phyloP scores from a whole-genome alignment of 148 eudicot species.

The Rhododendron ferrugineum region DNA sequence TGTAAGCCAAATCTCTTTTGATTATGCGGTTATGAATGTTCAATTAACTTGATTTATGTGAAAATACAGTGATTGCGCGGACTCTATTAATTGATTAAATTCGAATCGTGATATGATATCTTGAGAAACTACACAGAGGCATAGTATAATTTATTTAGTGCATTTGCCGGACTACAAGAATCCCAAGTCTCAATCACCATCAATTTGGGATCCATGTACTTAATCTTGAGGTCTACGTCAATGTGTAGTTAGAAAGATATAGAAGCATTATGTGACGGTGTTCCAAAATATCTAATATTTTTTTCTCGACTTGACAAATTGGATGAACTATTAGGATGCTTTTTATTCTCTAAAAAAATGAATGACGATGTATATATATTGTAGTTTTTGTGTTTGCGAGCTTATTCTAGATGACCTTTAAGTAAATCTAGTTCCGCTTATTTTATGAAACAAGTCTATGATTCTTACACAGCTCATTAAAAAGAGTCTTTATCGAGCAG shows the following conservation, averaged over 20 bases:
- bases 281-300: background rate
- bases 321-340: background rate
- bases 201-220: background rate
- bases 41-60: no score
- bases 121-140: background rate
- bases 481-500: background rate
- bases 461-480: no score
- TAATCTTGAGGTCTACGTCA: background rate
- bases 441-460: no score
- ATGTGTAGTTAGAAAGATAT: background rate
- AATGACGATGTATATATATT: no score
- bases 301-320: background rate
- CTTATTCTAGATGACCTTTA: no score
- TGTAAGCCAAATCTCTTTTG: background rate
- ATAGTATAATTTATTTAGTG: no score
- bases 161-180: background rate
- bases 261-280: background rate
- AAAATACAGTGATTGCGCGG: background rate
- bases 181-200: background rate
- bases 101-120: no score
- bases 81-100: no score
- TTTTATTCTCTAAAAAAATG: background rate
- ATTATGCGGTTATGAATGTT: background rate
- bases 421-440: background rate
- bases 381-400: background rate